phyloP scores from a whole-genome alignment of 257 asterid genomes.

The Nicotiana benthamiana region DNA sequence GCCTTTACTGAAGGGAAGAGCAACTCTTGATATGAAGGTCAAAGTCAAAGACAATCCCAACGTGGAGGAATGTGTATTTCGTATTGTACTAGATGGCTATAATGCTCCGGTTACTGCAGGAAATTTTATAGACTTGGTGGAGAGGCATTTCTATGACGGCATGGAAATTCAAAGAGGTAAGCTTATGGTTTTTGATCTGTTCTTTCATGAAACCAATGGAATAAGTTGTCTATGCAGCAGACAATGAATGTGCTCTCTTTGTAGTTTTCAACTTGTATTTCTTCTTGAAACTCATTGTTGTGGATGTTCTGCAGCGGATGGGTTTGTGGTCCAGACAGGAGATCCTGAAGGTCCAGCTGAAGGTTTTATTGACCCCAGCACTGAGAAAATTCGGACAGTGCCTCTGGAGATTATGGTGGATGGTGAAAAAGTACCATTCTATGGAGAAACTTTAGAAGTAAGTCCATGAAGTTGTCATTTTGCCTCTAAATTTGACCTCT shows the following conservation, averaged over 20 bases:
- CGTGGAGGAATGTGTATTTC: slow-evolving; percentile 65
- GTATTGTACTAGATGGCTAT: slow-evolving; percentile 87
- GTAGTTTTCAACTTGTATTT: background rate
- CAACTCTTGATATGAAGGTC: slow-evolving; percentile 97
- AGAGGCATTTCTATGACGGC: slow-evolving; percentile 97
- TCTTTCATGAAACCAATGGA: background rate
- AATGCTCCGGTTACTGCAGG: slow-evolving; percentile 98
- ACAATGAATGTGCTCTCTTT: background rate
- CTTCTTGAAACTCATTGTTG: slow-evolving; percentile 14
- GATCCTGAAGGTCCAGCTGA: slow-evolving; percentile 99
- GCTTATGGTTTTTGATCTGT: background rate
- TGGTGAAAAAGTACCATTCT: slow-evolving; percentile 86
- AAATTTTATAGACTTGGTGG: slow-evolving; percentile 80
- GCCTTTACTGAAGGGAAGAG: slow-evolving; percentile 98
- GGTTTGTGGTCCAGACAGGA: slow-evolving; percentile 98
- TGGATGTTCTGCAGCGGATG: slow-evolving; percentile 72
- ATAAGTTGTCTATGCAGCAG: background rate
- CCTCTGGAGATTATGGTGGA: slow-evolving; percentile 85
- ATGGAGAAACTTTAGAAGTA: slow-evolving; percentile 91
- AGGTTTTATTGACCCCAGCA: slow-evolving; percentile 95
- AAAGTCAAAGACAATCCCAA: slow-evolving; percentile 92
- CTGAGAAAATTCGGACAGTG: slow-evolving; percentile 74
- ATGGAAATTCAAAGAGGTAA: slow-evolving; percentile 99
- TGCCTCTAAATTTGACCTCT: background rate
- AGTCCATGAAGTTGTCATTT: slow-evolving; percentile 18